Base-by-base conservation (phyloP, 805 yeast species). In the Candida adriatica region DNA sequence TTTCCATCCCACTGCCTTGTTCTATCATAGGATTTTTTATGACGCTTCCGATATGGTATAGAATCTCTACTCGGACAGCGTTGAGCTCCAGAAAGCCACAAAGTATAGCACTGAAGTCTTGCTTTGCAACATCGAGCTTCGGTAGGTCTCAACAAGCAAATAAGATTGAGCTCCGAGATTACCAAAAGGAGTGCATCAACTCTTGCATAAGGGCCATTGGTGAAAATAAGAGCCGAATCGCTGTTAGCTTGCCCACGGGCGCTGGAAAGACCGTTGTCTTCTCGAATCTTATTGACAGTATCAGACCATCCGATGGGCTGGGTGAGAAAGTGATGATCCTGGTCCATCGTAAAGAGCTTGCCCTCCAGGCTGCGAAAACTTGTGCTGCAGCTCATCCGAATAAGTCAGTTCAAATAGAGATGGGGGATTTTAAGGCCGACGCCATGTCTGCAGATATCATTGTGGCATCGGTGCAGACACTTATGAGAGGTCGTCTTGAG, bases 231-330 rank as follows among this genome's bases (percentile, higher is more conserved):
- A 55, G 65, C 13, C 62, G 92, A 29, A 70, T 86, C 0, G 96
- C 90, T 0, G 87, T 86, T 2, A 80, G 86, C 18, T 55, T 88
- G 23, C 95, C 96, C 10, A 90, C 97, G 0, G 97, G 97, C 0
- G 92, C 95, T 9, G 97, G 97, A 5, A 88, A 88, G 47, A 88
- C 96, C 0, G 85, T 86, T 9, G 75, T 84, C 2, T 81, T 85
- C 49, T 55, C 82, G 0, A 69, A 69, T 41, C 43, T 80, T 25
- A 69, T 81, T 3, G 67, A 73, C 0, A 48, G 58, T 19, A 53
- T 73, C 6, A 38, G 48, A 25, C 65, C 69, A 0, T 26, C 38
- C 4, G 32, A 43, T 1, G 52, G 53, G 0, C 40, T 42, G 3
- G 64, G 66, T 4, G 33, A 48, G 19, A 58, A 62, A 34, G 47